phyloP scores from a whole-genome alignment of 169 alveolate species.

The Fabrea salina region DNA sequence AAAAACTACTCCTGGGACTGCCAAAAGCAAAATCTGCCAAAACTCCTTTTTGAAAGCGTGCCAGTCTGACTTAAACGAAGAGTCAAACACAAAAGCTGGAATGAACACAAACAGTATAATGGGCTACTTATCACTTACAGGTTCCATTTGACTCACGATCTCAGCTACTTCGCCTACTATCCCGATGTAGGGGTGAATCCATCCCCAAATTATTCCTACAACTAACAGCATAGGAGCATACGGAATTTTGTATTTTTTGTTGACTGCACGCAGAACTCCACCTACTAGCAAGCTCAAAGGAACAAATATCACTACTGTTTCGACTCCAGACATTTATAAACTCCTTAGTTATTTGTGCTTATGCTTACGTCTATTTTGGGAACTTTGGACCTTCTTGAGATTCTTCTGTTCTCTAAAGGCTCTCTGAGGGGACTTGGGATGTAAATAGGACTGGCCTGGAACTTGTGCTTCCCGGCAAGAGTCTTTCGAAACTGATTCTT shows the following conservation, averaged over 20 bases:
- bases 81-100: slow-evolving; percentile 52
- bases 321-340: too few relatives aligned
- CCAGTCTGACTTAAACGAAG: slow-evolving; percentile 54
- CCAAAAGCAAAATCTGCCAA: slow-evolving; percentile 29
- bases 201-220: not conserved
- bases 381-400: too few relatives aligned
- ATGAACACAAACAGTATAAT: slow-evolving; percentile 40
- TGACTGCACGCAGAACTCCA: not conserved
- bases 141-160: not conserved
- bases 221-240: not conserved
- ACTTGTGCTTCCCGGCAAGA: too few relatives aligned
- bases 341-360: too few relatives aligned
- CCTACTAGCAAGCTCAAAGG: not conserved
- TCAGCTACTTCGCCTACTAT: not conserved
- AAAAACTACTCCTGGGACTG: slow-evolving; percentile 54
- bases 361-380: too few relatives aligned
- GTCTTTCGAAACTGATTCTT: too few relatives aligned
- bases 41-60: slow-evolving; percentile 39
- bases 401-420: too few relatives aligned
- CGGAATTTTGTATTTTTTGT: not conserved
- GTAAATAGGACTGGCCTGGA: too few relatives aligned
- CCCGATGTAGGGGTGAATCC: not conserved
- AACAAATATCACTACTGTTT: too few relatives aligned
- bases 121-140: too few relatives aligned
- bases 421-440: too few relatives aligned